These are phyloP conservation scores for Antitrichia curtipendula DNA, from an alignment of 225 moss, liverwort and hornwort species.

Conservation along the genomic window DNA sequence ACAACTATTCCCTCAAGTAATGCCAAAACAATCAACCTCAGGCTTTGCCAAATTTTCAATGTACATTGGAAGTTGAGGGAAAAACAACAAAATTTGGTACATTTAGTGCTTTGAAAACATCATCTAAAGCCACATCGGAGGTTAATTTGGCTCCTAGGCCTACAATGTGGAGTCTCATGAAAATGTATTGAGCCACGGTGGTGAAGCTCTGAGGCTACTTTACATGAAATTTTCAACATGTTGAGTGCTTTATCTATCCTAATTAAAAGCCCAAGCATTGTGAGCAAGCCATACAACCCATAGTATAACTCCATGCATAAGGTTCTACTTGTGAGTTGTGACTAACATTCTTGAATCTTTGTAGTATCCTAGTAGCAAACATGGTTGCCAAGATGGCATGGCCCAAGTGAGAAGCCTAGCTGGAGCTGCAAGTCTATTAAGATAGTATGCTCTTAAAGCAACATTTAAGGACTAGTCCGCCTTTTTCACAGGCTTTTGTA, in stretches of 20 bases:
- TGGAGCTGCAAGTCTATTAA: neutral
- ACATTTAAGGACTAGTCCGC: too few species aligned
- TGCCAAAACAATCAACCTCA: too few species aligned
- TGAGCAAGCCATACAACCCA: neutral
- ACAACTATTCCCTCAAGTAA: too few species aligned
- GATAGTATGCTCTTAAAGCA: too few species aligned
- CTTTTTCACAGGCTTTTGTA: too few species aligned
- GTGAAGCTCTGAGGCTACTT: neutral
- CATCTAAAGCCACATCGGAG: accelerated
- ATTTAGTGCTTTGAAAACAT: too few species aligned
- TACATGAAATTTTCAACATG: neutral
- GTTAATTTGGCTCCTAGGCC: accelerated
- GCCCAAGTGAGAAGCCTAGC: neutral
- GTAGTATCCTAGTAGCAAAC: neutral
- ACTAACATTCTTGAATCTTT: neutral
- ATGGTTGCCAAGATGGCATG: neutral
- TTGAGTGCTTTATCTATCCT: neutral
- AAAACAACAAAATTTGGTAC: too few species aligned
- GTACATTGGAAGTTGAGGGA: too few species aligned
- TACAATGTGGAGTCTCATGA: too few species aligned
- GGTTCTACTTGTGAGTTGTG: too few species aligned
- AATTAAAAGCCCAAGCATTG: neutral
- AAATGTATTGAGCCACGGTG: too few species aligned
- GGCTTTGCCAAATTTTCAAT: too few species aligned
- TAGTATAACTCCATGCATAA: neutral